Evolutionary conservation across 352 stramenopile species (phyloP).

Genomic region (Globisporangium sylvaticum): DNA sequence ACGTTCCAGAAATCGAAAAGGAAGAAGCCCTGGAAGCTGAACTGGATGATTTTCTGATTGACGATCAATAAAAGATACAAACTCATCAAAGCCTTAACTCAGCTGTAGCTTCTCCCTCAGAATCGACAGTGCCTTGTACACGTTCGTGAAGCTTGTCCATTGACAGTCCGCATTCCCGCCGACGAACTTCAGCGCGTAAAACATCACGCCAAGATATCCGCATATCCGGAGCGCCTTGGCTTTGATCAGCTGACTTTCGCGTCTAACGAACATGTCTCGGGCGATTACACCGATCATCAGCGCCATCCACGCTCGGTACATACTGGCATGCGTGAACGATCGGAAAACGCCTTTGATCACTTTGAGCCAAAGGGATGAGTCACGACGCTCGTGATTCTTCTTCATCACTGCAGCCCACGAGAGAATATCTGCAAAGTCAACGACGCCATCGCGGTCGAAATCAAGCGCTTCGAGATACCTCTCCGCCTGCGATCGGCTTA

Average conservation of each 20-base stretch:
- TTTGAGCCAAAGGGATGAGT: not conserved
- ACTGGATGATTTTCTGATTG: constrained; percentile 21
- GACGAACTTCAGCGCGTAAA: constrained; percentile 28
- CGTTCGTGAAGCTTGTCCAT: not conserved
- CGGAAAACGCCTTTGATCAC: not conserved
- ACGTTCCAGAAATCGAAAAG: constrained; percentile 48
- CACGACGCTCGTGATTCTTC: constrained; percentile 31
- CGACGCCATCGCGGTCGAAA: constrained; percentile 64
- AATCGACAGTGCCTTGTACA: not conserved
- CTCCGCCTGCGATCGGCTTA: constrained; percentile 41
- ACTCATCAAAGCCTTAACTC: not conserved
- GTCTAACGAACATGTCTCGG: constrained; percentile 9
- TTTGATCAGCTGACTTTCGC: not conserved
- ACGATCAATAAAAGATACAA: not conserved
- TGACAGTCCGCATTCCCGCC: not conserved
- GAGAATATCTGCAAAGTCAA: constrained; percentile 75
- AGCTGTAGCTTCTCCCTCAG: constrained; percentile 3
- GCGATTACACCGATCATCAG: constrained; percentile 20
- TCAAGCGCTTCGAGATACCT: constrained; percentile 69
- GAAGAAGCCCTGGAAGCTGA: constrained; percentile 57
- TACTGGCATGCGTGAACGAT: constrained; percentile 15
- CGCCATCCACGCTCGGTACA: constrained; percentile 26
- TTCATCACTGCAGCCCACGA: constrained; percentile 80
- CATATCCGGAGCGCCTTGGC: constrained; percentile 11
- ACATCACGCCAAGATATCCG: constrained; percentile 9